Percentiles rank a stretch among this genome's conserved stretches.
These are phyloP conservation scores for Scleromitrula shiraiana DNA, from an alignment of 2,329 filamentous ascomycete species.

Conservation along the genomic window DNA sequence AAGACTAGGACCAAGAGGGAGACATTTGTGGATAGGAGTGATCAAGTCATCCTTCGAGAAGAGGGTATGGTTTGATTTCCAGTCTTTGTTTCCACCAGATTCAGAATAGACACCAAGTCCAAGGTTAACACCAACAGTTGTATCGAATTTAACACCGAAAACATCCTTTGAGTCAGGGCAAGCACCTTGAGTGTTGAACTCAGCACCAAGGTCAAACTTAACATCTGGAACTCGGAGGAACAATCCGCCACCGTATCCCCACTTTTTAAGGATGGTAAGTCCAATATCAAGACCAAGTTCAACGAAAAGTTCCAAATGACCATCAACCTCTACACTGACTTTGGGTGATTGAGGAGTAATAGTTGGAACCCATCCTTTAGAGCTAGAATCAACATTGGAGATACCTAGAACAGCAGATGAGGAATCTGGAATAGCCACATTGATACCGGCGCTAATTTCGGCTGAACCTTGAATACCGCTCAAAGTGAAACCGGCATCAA, in stretches of 20 bases:
- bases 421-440: slow-evolving; percentile 1
- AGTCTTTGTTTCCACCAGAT: neutral
- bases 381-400: neutral
- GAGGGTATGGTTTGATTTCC: neutral
- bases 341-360: slow-evolving; percentile 3
- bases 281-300: slow-evolving; percentile 5
- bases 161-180: slow-evolving; percentile 5
- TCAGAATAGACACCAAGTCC: slow-evolving; percentile 6
- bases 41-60: slow-evolving; percentile 2
- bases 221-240: slow-evolving; percentile 4
- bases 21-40: slow-evolving; percentile 5
- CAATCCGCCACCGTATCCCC: slow-evolving; percentile 5
- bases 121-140: slow-evolving; percentile 4
- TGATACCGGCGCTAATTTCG: neutral
- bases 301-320: slow-evolving; percentile 2
- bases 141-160: slow-evolving; percentile 4
- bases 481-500: slow-evolving; percentile 8
- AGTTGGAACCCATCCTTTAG: slow-evolving; percentile 2
- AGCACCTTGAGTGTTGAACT: slow-evolving; percentile 8
- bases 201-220: slow-evolving; percentile 1
- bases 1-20: slow-evolving; percentile 5
- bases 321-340: slow-evolving; percentile 5
- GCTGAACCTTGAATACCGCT: slow-evolving; percentile 3
- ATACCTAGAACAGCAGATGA: slow-evolving; percentile 8
- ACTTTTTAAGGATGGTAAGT: slow-evolving; percentile 4